Evolutionary conservation across 2,329 filamentous ascomycete species (phyloP).

Genomic region (Coleophoma cylindrospora): DNA sequence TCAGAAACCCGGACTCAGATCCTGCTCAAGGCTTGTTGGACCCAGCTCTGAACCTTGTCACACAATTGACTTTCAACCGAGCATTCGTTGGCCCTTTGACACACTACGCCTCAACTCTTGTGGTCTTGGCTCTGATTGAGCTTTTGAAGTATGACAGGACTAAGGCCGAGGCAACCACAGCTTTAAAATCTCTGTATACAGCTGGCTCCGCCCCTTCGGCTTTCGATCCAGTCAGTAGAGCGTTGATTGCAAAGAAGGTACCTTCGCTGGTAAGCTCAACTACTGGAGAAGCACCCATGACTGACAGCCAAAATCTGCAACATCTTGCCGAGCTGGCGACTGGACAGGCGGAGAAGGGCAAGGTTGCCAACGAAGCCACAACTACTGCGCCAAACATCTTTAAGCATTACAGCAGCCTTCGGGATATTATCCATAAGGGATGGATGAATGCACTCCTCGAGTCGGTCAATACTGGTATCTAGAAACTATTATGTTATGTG

Average conservation of each 20-base stretch:
- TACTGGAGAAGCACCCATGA: conserved; percentile 10
- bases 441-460: conserved; percentile 11
- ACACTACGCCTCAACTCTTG: conserved; percentile 60
- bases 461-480: not conserved
- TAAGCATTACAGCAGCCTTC: conserved; percentile 10
- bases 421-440: conserved; percentile 12
- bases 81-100: conserved; percentile 57
- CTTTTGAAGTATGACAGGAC: conserved; percentile 50
- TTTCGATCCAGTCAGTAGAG: conserved; percentile 53
- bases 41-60: conserved; percentile 52
- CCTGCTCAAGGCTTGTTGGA: conserved; percentile 50
- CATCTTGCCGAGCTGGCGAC: conserved; percentile 49
- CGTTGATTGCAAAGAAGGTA: conserved; percentile 43
- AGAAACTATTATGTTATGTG: no score
- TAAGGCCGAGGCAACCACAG: conserved; percentile 49
- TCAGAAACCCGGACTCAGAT: conserved; percentile 51
- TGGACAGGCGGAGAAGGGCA: conserved; percentile 15
- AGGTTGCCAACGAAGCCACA: conserved; percentile 7
- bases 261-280: conserved; percentile 26
- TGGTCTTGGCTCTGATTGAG: conserved; percentile 55
- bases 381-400: conserved; percentile 2
- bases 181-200: conserved; percentile 52
- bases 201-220: conserved; percentile 41
- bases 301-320: conserved; percentile 39
- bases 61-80: conserved; percentile 49